These are phyloP conservation scores for Cerrena zonata DNA, from an alignment of 1,284 basidiomycete species.

Conservation along the genomic window DNA sequence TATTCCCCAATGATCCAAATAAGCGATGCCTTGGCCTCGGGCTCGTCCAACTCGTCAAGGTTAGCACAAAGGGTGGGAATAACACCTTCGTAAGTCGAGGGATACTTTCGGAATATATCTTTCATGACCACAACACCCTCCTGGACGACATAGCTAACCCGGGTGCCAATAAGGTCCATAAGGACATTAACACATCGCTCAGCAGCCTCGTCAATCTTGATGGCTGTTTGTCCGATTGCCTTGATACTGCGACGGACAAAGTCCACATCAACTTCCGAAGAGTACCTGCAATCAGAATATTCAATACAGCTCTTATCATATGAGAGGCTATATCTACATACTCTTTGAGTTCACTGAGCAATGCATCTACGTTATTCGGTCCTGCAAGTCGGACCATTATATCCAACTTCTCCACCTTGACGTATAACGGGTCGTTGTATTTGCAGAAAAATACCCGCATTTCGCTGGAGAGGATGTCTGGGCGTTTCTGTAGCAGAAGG, in stretches of 20 bases:
- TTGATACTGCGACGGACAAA: slow-evolving; percentile 93
- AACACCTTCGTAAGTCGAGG: slow-evolving; percentile 94
- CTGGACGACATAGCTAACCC: slow-evolving; percentile 95
- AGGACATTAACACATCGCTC: slow-evolving; percentile 94
- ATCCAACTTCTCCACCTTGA: slow-evolving; percentile 96
- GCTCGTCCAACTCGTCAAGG: slow-evolving; percentile 93
- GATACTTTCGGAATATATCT: slow-evolving; percentile 98
- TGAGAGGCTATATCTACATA: slow-evolving; percentile 32
- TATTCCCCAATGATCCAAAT: slow-evolving; percentile 99
- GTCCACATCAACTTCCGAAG: slow-evolving; percentile 96
- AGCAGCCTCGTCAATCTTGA: slow-evolving; percentile 89
- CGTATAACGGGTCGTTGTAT: slow-evolving; percentile 97
- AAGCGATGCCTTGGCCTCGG: slow-evolving; percentile 93
- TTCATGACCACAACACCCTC: slow-evolving; percentile 99
- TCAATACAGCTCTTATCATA: slow-evolving; percentile 3
- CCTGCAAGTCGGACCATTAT: slow-evolving; percentile 94
- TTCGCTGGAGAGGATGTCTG: slow-evolving; percentile 87
- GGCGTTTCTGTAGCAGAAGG: slow-evolving; percentile 86
- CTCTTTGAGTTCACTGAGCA: slow-evolving; percentile 95
- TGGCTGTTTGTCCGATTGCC: slow-evolving; percentile 92
- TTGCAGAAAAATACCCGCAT: slow-evolving; percentile 99
- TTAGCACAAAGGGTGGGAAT: slow-evolving; percentile 93
- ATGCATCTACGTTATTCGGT: slow-evolving; percentile 89
- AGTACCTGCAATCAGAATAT: slow-evolving; percentile 54
- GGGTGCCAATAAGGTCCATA: slow-evolving; percentile 84